Evolutionary conservation across 345 rosid genomes (phyloP).

Genomic region (Triadica sebifera): DNA sequence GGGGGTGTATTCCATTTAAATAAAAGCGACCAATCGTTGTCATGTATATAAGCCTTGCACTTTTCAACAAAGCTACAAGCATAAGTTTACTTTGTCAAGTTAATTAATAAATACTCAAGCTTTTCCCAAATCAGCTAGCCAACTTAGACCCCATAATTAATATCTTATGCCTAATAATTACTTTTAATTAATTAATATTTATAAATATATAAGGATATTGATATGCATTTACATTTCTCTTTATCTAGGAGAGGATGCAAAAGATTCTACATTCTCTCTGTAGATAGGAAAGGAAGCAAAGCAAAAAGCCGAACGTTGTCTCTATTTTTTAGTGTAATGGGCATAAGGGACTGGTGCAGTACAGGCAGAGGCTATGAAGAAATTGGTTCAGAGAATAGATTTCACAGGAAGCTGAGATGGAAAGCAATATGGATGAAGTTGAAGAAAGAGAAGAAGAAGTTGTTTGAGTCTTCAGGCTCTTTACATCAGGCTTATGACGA

Average conservation of each 20-base stretch:
- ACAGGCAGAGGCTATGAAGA: slow-evolving; percentile 8
- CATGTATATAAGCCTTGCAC: neutral
- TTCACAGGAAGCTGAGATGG: slow-evolving; percentile 33
- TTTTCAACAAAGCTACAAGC: neutral
- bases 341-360: slow-evolving; percentile 24
- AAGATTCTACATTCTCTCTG: too few species aligned
- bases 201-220: too few species aligned
- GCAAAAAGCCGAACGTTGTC: accelerated
- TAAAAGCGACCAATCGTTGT: neutral
- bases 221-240: too few species aligned
- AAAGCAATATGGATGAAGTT: slow-evolving; percentile 38
- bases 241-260: too few species aligned
- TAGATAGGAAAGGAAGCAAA: too few species aligned
- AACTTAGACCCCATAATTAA: neutral
- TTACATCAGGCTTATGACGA: neutral
- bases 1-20: neutral
- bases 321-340: slow-evolving; percentile 15
- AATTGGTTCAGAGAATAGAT: neutral
- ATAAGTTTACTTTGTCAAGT: neutral
- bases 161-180: too few species aligned
- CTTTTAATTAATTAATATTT: too few species aligned
- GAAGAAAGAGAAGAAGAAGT: slow-evolving; percentile 31
- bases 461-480: slow-evolving; percentile 19
- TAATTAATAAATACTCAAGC: neutral
- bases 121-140: neutral